These are phyloP conservation scores for Wickerhamomyces strasburgensis DNA, from an alignment of 805 yeast species.

Conservation along the genomic window DNA sequence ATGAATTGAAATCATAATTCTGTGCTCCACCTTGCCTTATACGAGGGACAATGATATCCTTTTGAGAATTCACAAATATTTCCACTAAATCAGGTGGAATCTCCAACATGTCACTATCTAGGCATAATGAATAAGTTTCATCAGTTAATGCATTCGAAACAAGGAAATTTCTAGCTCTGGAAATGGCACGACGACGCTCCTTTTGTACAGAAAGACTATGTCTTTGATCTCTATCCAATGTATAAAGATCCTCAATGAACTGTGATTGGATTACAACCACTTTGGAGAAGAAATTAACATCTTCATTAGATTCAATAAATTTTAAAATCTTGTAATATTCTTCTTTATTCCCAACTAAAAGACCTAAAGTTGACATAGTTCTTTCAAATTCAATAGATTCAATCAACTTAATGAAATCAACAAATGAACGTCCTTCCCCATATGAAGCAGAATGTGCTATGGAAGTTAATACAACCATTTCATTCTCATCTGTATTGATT, in stretches of 20 bases:
- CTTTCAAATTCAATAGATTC: constrained; percentile 23
- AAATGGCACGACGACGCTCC: constrained; percentile 25
- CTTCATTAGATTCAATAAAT: constrained; percentile 9
- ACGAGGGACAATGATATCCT: constrained; percentile 31
- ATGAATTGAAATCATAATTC: constrained; percentile 34
- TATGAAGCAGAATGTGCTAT: constrained; percentile 31
- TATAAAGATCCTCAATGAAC: constrained; percentile 17
- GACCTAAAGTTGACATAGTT: constrained; percentile 20
- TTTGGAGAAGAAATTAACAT: constrained; percentile 9
- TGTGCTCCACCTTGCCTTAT: constrained; percentile 21
- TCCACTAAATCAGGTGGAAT: constrained; percentile 23
- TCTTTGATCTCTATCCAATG: constrained; percentile 14
- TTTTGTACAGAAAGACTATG: constrained; percentile 19
- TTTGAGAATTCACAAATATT: constrained; percentile 20
- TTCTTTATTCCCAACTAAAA: constrained; percentile 15
- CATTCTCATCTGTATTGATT: constrained; percentile 7
- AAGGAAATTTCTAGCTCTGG: constrained; percentile 27
- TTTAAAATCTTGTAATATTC: constrained; percentile 7
- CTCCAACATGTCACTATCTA: constrained; percentile 30
- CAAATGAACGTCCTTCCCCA: constrained; percentile 31
- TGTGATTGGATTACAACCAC: constrained; percentile 17
- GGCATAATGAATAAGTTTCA: constrained; percentile 26
- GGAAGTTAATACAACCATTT: constrained; percentile 9
- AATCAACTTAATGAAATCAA: constrained; percentile 31
- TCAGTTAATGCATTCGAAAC: constrained; percentile 21